Conservation (phyloP, 192 early-diverging fungal genomes). For the Gorgonomyces haynaldii region DNA sequence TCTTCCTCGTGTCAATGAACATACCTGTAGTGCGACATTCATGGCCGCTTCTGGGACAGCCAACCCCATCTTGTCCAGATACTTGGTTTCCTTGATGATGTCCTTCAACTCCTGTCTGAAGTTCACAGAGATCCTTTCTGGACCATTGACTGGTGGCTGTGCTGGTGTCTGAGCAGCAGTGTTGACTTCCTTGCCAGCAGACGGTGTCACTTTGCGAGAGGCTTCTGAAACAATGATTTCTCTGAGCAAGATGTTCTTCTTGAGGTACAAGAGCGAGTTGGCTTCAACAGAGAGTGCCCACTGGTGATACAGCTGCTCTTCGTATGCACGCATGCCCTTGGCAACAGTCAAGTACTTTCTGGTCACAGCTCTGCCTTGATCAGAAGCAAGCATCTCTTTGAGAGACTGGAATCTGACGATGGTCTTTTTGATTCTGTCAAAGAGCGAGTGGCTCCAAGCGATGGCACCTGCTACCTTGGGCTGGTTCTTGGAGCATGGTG, state of each 20-base stretch:
- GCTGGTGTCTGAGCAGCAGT: slow-evolving; percentile 4
- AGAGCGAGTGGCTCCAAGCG: slow-evolving; percentile 41
- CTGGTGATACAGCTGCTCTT: slow-evolving; percentile 44
- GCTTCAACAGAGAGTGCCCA: slow-evolving; percentile 47
- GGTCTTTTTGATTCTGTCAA: slow-evolving; percentile 51
- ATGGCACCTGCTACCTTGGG: slow-evolving; percentile 52
- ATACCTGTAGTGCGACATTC: slow-evolving; percentile 52
- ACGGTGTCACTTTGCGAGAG: slow-evolving; percentile 2
- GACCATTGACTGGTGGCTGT: slow-evolving; percentile 1
- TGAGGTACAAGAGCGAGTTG: slow-evolving; percentile 44
- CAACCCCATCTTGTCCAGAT: slow-evolving; percentile 46
- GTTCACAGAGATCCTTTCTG: slow-evolving; percentile 38
- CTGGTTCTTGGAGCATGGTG: slow-evolving; percentile 48
- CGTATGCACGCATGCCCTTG: slow-evolving; percentile 49
- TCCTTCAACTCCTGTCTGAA: slow-evolving; percentile 42
- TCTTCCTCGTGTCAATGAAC: slow-evolving; percentile 45
- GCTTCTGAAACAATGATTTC: slow-evolving; percentile 8
- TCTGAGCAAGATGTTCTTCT: slow-evolving; percentile 37
- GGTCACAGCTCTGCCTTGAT: slow-evolving; percentile 47
- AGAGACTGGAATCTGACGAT: slow-evolving; percentile 53
- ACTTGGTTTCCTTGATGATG: slow-evolving; percentile 56
- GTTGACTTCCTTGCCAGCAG: neutral
- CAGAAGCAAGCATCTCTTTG: slow-evolving; percentile 49
- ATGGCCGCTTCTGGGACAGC: slow-evolving; percentile 45
- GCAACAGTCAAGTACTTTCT: slow-evolving; percentile 48